Evolutionary conservation across 139 green algal genomes (phyloP), one percentile per base, ranked within the genome.

Genomic region (Coccomyxa sp.): DNA sequence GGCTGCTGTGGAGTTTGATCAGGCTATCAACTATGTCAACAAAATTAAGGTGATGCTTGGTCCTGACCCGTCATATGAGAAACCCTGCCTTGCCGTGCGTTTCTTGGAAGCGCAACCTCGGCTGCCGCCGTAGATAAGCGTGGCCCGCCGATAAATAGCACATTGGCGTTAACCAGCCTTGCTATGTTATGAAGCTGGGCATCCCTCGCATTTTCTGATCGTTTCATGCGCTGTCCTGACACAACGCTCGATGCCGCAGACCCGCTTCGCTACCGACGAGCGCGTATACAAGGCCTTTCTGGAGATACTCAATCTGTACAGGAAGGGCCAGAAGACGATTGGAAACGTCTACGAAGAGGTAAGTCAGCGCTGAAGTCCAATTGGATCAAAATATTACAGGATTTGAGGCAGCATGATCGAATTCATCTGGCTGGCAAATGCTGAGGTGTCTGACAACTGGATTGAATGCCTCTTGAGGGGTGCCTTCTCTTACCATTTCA

Each of bases 11-110:
- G 97, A 99, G 87, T 99, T 99, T 86, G 96, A 99, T 81, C 97
- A 99, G 88, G 97, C 97, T 28, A 99, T 99, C 90, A 98, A 92
- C 85, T 99, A 99, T 77, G 97, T 99, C n/a, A 99, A 99, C 91
- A 98, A 98, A 82, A 99, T 99, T 87, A 99, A 98, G 92, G 91
- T 94, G 63, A 74, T 81, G 38, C 38, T 11, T 51, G 38, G 3
- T 51, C 38, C 38, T 38, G 45, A 79, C 30, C 4, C 17, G 38
- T 51, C 38, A 51, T 51, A 11, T 51, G 38, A 51, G 7, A 7
- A 51, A 51, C 38, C 38, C 38, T 51, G 38, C 38, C 38, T 51
- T 51, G 38, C 38, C 38, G 38, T 51, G 38, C 38, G 38, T 51
- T 51, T 51, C 38, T 51, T 51, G 38, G 38, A 51, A 51, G 38